These are phyloP conservation scores for Lentinula detonsa DNA, from an alignment of 768 basidiomycete species.

Conservation along the genomic window DNA sequence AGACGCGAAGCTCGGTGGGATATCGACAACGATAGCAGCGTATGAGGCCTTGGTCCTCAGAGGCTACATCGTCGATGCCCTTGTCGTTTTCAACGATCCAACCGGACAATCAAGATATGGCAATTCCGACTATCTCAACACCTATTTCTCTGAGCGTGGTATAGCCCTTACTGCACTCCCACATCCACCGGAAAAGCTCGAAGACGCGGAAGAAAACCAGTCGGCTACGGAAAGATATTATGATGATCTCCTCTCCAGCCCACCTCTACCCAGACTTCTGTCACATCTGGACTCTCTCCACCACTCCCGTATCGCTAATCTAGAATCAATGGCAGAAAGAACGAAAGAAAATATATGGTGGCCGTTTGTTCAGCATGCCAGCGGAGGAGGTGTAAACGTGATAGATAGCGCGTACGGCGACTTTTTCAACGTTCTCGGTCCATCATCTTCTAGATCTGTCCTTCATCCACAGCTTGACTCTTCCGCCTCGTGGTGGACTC, in stretches of 20 bases:
- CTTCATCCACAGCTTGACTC: slow-evolving; percentile 73
- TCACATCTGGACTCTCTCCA: slow-evolving; percentile 62
- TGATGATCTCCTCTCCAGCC: slow-evolving; percentile 30
- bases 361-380: slow-evolving; percentile 78
- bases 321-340: slow-evolving; percentile 28
- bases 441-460: slow-evolving; percentile 26
- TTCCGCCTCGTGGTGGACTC: slow-evolving; percentile 99
- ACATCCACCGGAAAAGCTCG: slow-evolving; percentile 45
- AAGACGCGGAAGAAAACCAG: slow-evolving; percentile 40
- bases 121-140: slow-evolving; percentile 76
- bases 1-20: slow-evolving; percentile 87
- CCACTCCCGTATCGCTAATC: slow-evolving; percentile 51
- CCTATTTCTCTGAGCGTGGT: slow-evolving; percentile 75
- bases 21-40: slow-evolving; percentile 84
- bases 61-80: slow-evolving; percentile 82
- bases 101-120: slow-evolving; percentile 53
- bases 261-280: slow-evolving; percentile 39
- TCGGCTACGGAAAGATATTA: slow-evolving; percentile 70
- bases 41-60: slow-evolving; percentile 90
- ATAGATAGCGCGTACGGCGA: slow-evolving; percentile 90
- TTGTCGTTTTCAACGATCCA: slow-evolving; percentile 77
- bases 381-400: slow-evolving; percentile 54
- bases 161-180: slow-evolving; percentile 48
- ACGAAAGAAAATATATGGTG: slow-evolving; percentile 86
- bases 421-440: slow-evolving; percentile 71